Evolutionary conservation across 257 asterid genomes (phyloP).

Genomic region (Petunia axillaris): DNA sequence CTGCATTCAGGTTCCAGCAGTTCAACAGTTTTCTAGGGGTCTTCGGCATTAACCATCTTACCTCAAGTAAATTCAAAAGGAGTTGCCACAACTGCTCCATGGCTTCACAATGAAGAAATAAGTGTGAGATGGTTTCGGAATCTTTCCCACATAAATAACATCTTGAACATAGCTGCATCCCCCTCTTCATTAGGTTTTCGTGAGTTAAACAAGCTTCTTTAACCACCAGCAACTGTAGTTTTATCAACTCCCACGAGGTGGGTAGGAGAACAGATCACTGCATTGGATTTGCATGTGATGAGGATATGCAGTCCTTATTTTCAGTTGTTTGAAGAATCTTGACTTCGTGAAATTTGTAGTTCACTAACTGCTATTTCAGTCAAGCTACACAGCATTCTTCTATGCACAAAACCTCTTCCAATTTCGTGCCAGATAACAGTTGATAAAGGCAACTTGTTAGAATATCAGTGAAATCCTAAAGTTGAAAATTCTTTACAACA

Average conservation of each 20-base stretch:
- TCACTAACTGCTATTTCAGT: neutral
- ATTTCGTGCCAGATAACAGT: neutral
- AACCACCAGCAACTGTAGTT: too few species aligned
- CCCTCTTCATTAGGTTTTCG: too few species aligned
- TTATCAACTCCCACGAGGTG: slow-evolving; percentile 1
- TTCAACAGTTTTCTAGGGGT: too few species aligned
- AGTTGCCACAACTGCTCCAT: too few species aligned
- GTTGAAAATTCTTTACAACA: neutral
- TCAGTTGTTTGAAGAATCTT: slow-evolving; percentile 18
- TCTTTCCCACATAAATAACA: too few species aligned
- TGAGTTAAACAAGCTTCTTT: too few species aligned
- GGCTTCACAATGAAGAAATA: too few species aligned
- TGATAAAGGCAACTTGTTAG: neutral
- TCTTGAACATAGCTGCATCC: too few species aligned
- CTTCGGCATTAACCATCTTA: too few species aligned
- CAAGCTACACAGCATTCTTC: neutral
- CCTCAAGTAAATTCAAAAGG: too few species aligned
- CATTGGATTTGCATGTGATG: neutral
- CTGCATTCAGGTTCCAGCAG: too few species aligned
- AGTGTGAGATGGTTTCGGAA: too few species aligned
- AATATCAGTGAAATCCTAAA: neutral
- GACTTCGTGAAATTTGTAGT: neutral
- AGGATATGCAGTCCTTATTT: slow-evolving; percentile 12
- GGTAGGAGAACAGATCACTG: slow-evolving; percentile 1
- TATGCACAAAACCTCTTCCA: neutral